Conservation (phyloP, 1,139 yeast species). For the Wickerhamomyces sp. region DNA sequence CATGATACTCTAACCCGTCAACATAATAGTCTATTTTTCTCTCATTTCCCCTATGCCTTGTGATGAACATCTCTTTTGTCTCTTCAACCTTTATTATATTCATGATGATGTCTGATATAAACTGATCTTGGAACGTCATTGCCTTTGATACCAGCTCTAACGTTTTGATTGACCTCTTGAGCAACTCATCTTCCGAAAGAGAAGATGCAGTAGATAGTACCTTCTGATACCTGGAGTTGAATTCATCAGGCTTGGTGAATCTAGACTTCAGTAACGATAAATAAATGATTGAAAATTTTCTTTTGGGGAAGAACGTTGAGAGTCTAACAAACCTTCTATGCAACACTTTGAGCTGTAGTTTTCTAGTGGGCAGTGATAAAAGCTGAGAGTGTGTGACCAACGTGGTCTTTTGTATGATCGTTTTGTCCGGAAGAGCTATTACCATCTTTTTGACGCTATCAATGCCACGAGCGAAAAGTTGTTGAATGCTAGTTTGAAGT, state of each 20-base stretch:
- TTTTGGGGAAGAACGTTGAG: constrained; percentile 4
- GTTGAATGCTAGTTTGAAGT: no score
- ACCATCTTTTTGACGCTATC: neutral
- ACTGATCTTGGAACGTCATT: constrained; percentile 3
- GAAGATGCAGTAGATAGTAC: neutral
- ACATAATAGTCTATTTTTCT: neutral
- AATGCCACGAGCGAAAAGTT: neutral
- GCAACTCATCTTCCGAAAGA: neutral
- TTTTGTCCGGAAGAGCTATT: neutral
- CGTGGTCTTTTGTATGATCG: neutral
- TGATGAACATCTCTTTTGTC: constrained; percentile 4
- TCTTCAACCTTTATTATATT: constrained; percentile 9
- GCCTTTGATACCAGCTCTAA: constrained; percentile 8
- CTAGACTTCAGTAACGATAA: constrained; percentile 3
- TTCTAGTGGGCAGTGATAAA: neutral
- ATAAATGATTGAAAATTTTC: constrained; percentile 4
- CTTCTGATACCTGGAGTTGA: constrained; percentile 1
- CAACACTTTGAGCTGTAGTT: neutral
- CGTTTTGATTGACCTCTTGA: constrained; percentile 9
- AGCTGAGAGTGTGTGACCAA: neutral
- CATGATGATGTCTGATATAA: constrained; percentile 4
- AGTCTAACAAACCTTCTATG: neutral
- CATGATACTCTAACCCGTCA: constrained; percentile 1
- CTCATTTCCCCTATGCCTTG: constrained; percentile 2
- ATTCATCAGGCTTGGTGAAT: constrained; percentile 2